phyloP scores from a whole-genome alignment of 2,329 filamentous ascomycete genomes.

The Macroventuria anomochaeta region DNA sequence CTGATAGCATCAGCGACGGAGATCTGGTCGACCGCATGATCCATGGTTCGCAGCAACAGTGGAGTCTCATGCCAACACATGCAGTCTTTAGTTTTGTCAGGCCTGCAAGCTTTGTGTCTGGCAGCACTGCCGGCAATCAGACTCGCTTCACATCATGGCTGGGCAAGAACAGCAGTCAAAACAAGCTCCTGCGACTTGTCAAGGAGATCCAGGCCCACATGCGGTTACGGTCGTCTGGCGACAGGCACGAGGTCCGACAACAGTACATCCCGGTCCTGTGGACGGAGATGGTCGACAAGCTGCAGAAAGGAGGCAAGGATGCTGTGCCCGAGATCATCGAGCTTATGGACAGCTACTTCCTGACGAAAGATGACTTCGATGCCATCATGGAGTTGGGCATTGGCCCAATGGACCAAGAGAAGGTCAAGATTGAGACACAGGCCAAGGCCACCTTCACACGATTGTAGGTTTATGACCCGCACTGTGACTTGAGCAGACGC shows the following conservation, averaged over 20 bases:
- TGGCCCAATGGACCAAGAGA: constrained; percentile 78
- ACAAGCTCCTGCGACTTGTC: constrained; percentile 75
- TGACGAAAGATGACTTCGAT: constrained; percentile 95
- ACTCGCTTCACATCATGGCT: constrained; percentile 90
- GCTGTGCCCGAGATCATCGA: constrained; percentile 83
- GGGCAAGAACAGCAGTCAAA: constrained; percentile 87
- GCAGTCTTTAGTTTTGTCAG: constrained; percentile 94
- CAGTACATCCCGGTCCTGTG: constrained; percentile 91
- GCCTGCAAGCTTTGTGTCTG: constrained; percentile 85
- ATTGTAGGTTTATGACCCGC: constrained; percentile 65
- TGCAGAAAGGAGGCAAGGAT: constrained; percentile 82
- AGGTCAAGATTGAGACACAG: constrained; percentile 79
- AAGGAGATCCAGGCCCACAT: constrained; percentile 98
- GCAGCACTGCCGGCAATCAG: constrained; percentile 69
- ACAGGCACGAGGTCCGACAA: constrained; percentile 91
- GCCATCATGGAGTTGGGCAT: constrained; percentile 89
- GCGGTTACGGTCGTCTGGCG: constrained; percentile 86
- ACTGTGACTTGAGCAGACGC: neutral
- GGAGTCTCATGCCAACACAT: constrained; percentile 97
- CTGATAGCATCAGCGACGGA: constrained; percentile 95
- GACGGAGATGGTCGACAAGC: constrained; percentile 75
- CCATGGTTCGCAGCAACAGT: constrained; percentile 96
- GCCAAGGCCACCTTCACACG: constrained; percentile 91
- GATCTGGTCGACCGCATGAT: constrained; percentile 98
- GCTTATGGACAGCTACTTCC: constrained; percentile 95